Percentiles rank a stretch among this genome's conserved stretches.
Evolutionary conservation across 495 filamentous ascomycete genomes (phyloP).

Genomic region (Penicilliopsis zonata): DNA sequence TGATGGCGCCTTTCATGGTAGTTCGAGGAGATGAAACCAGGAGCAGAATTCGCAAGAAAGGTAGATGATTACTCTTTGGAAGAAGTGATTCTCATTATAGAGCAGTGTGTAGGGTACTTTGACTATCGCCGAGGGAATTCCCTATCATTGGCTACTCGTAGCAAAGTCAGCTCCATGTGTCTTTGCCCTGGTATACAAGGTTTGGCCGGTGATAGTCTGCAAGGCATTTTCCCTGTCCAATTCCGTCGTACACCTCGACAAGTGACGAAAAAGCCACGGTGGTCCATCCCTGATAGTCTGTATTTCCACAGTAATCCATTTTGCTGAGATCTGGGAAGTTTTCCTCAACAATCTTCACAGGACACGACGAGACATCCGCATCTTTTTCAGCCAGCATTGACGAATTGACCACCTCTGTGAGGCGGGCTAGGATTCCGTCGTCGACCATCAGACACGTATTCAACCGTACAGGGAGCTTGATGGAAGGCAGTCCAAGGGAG

Average conservation of each 20-base stretch:
- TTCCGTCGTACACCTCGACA: constrained; percentile 18
- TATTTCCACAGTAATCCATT: constrained; percentile 6
- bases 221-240: constrained; percentile 13
- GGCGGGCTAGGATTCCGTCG: constrained; percentile 7
- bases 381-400: constrained; percentile 3
- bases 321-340: constrained; percentile 17
- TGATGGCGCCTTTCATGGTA: too few species aligned
- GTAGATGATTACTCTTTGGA: too few species aligned
- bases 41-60: too few species aligned
- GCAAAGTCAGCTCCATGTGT: constrained; percentile 10
- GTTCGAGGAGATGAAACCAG: too few species aligned
- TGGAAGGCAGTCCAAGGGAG: constrained; percentile 12
- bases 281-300: constrained; percentile 14
- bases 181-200: constrained; percentile 13
- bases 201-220: constrained; percentile 15
- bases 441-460: constrained; percentile 18
- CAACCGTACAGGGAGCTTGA: constrained; percentile 16
- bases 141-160: too few species aligned
- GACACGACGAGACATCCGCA: constrained; percentile 7
- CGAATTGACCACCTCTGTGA: constrained; percentile 5
- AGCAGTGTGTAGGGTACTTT: too few species aligned
- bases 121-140: too few species aligned
- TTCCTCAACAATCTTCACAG: constrained; percentile 21
- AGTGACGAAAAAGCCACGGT: constrained; percentile 15
- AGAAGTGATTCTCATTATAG: too few species aligned